These are phyloP conservation scores for Amphicarpaea edgeworthii DNA, from an alignment of 306 rosid species.

Conservation along the genomic window DNA sequence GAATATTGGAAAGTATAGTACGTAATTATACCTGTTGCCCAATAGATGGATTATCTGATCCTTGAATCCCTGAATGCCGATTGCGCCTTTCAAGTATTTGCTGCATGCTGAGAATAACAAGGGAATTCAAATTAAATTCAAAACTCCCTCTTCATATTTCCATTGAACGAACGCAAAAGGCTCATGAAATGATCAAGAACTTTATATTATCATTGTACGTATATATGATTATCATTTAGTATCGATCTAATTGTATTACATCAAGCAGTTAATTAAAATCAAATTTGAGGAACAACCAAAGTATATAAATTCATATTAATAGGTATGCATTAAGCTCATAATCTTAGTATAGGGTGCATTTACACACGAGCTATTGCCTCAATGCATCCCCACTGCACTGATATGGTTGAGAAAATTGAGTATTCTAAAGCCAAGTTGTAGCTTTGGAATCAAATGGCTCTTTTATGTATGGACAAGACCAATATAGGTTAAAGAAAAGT, in stretches of 20 bases:
- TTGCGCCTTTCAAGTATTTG: conserved; percentile 35
- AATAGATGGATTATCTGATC: not conserved
- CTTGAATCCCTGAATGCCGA: conserved; percentile 10
- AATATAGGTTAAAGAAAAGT: not conserved
- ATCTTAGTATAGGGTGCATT: not conserved
- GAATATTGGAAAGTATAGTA: not conserved
- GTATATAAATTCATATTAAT: not conserved
- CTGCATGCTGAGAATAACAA: conserved; percentile 35
- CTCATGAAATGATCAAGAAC: not conserved
- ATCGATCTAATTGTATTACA: not conserved
- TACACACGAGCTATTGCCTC: not conserved
- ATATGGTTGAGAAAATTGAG: conserved; percentile 1
- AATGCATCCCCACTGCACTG: not conserved
- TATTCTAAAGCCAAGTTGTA: not conserved
- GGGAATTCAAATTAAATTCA: not conserved
- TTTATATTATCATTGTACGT: not conserved
- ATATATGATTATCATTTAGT: not conserved
- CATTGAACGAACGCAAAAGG: not conserved
- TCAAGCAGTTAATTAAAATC: not conserved
- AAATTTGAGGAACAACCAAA: not conserved
- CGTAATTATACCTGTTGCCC: conserved; percentile 25
- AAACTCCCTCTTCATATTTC: no score
- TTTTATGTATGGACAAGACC: not conserved
- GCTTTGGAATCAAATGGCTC: not conserved
- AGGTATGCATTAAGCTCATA: not conserved